These are phyloP conservation scores for Tetragonia tetragonoides DNA, from an alignment of 148 eudicot species.

Conservation along the genomic window DNA sequence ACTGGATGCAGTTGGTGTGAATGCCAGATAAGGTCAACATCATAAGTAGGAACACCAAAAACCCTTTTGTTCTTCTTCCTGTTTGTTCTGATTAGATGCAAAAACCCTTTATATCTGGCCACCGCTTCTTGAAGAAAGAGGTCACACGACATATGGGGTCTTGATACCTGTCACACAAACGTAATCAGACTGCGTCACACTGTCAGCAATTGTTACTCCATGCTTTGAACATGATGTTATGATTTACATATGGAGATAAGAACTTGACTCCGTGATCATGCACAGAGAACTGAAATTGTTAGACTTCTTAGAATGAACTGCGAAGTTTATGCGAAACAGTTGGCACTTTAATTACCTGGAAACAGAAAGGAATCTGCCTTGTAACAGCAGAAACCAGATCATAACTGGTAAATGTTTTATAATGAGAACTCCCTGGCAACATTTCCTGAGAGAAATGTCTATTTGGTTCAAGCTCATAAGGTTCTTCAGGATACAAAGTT, in stretches of 20 bases:
- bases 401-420: slow-evolving; percentile 60
- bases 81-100: slow-evolving; percentile 78
- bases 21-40: slow-evolving; percentile 97
- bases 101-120: slow-evolving; percentile 92
- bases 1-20: slow-evolving; percentile 80
- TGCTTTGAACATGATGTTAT: too few species aligned
- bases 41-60: slow-evolving; percentile 89
- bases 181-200: not conserved
- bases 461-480: slow-evolving; percentile 53
- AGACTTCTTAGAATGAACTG: too few species aligned
- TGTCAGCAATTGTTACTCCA: too few species aligned
- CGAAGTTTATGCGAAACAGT: not conserved
- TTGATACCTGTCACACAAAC: slow-evolving; percentile 52
- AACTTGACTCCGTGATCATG: too few species aligned
- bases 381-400: slow-evolving; percentile 71
- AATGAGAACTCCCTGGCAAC: slow-evolving; percentile 19
- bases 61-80: slow-evolving; percentile 50
- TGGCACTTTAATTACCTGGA: slow-evolving; percentile 51
- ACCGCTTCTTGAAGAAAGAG: slow-evolving; percentile 77
- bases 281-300: too few species aligned
- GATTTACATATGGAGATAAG: too few species aligned
- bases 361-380: slow-evolving; percentile 78
- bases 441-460: slow-evolving; percentile 23
- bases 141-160: slow-evolving; percentile 61
- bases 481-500: slow-evolving; percentile 59